Conservation (phyloP, 2,329 filamentous ascomycete genomes). For the Claviceps lovelessii region DNA sequence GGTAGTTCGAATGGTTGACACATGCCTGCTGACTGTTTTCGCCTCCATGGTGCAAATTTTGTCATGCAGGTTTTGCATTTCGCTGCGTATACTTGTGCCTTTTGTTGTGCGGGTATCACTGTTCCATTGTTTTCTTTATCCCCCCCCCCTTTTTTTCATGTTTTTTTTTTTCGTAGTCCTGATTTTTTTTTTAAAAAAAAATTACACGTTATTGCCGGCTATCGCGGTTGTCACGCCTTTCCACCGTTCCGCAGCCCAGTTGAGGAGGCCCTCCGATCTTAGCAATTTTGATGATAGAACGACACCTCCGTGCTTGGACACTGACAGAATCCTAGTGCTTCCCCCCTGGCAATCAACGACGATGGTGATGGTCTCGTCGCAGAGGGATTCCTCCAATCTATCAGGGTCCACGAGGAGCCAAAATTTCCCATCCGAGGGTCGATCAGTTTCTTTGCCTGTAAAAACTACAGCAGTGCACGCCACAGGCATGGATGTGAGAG, state of each 20-base stretch:
- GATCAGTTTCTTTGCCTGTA: constrained; percentile 42
- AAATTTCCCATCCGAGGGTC: constrained; percentile 31
- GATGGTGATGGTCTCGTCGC: constrained; percentile 68
- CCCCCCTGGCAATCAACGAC: constrained; percentile 53
- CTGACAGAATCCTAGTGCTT: constrained; percentile 44
- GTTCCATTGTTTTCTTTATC: not conserved
- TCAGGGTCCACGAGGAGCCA: constrained; percentile 87
- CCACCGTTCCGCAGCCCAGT: constrained; percentile 22
- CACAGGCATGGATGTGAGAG: constrained; percentile 53
- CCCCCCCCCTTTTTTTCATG: not conserved
- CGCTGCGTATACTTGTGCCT: not conserved
- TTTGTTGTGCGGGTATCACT: not conserved
- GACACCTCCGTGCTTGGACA: constrained; percentile 76
- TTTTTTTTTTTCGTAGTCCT: constrained; percentile 12
- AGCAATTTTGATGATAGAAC: constrained; percentile 48
- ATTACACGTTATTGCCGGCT: constrained; percentile 5
- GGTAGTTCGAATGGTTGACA: constrained; percentile 75
- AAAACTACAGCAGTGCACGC: constrained; percentile 70
- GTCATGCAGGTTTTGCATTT: not conserved
- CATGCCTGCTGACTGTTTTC: constrained; percentile 24
- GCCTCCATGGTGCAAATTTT: not conserved
- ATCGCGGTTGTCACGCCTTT: constrained; percentile 21
- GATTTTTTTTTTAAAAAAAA: not conserved
- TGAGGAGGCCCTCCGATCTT: constrained; percentile 47
- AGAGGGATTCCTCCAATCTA: constrained; percentile 73